These are phyloP conservation scores for Kazachstania sp. DNA, from an alignment of 1,139 yeast genomes.

Conservation along the genomic window DNA sequence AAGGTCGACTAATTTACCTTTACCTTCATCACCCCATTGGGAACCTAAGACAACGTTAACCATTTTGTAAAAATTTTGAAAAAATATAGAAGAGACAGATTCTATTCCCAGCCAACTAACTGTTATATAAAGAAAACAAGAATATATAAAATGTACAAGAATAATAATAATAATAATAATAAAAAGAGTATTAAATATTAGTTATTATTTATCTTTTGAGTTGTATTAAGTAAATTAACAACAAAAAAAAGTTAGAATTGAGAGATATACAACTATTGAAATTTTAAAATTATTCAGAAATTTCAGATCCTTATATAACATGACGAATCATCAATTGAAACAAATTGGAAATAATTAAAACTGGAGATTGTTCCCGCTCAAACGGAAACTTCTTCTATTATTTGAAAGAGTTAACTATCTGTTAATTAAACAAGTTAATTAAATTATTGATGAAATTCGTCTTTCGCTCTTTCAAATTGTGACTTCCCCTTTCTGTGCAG, in stretches of 20 bases:
- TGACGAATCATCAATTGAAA: too few species aligned
- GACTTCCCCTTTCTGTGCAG: too few species aligned
- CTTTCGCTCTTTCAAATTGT: too few species aligned
- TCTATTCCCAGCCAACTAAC: not conserved
- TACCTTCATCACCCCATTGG: slow-evolving; percentile 99
- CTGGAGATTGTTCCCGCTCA: too few species aligned
- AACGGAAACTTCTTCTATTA: too few species aligned
- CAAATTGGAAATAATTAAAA: too few species aligned
- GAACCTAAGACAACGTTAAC: slow-evolving; percentile 81
- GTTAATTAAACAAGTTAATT: too few species aligned
- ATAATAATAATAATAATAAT: not conserved
- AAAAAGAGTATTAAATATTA: not conserved
- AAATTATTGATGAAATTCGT: too few species aligned
- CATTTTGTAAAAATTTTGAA: slow-evolving; percentile 19
- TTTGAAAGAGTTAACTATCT: too few species aligned
- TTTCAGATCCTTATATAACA: too few species aligned
- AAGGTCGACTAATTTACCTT: slow-evolving; percentile 92
- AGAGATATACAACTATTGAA: too few species aligned
- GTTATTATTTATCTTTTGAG: not conserved
- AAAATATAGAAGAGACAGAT: not conserved
- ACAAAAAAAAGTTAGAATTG: not conserved
- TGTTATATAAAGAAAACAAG: not conserved
- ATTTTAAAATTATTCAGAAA: too few species aligned
- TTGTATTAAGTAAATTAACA: not conserved
- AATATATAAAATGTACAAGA: not conserved